Percentiles rank a stretch among this genome's conserved stretches.
phyloP scores from a whole-genome alignment of 2,329 filamentous ascomycete species.

The Aspergillus alliaceus region DNA sequence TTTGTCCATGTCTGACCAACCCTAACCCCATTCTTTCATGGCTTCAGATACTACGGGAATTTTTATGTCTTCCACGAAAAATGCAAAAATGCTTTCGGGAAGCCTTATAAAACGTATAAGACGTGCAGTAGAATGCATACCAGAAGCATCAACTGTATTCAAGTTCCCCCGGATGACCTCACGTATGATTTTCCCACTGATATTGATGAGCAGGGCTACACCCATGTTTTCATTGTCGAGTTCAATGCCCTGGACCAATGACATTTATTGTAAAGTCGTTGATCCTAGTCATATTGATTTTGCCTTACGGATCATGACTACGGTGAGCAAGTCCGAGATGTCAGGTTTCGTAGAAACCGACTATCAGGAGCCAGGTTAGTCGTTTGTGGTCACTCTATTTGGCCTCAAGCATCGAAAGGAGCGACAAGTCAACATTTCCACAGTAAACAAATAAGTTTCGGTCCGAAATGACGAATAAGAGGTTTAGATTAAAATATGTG shows the following conservation, averaged over 20 bases:
- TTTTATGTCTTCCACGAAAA: background rate
- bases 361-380: too few species aligned
- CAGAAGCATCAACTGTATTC: background rate
- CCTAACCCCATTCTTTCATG: background rate
- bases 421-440: too few species aligned
- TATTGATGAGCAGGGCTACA: background rate
- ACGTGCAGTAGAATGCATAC: background rate
- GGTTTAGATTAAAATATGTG: too few species aligned
- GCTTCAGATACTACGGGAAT: background rate
- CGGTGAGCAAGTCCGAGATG: too few species aligned
- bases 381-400: too few species aligned
- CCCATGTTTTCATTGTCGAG: background rate
- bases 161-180: background rate
- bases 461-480: too few species aligned
- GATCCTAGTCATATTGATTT: too few species aligned
- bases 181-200: background rate
- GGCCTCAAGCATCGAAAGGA: too few species aligned
- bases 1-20: background rate
- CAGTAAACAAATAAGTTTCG: too few species aligned
- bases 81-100: background rate
- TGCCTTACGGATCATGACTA: too few species aligned
- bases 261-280: background rate
- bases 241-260: background rate
- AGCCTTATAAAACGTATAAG: background rate
- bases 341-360: too few species aligned